Percentiles rank a stretch among this genome's conserved stretches.
Conservation (phyloP, 2,329 filamentous ascomycete species). For the Arthroderma sp. region DNA sequence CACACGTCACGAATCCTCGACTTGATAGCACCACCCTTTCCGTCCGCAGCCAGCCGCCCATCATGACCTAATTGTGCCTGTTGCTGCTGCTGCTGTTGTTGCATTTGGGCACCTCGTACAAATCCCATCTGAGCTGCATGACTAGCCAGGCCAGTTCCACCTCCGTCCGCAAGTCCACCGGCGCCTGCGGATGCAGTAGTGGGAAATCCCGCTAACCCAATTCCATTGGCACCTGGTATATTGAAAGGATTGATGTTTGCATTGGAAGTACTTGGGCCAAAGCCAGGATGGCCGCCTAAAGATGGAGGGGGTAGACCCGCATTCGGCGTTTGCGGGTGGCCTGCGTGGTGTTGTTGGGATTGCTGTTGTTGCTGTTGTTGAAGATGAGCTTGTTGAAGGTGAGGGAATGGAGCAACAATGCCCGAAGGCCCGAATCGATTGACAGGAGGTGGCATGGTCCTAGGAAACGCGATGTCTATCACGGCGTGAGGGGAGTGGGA, state of each 20-base stretch:
- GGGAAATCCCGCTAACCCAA: slow-evolving; percentile 44
- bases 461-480: slow-evolving; percentile 10
- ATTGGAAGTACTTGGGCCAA: slow-evolving; percentile 50
- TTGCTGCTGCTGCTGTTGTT: slow-evolving; percentile 45
- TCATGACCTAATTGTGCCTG: slow-evolving; percentile 32
- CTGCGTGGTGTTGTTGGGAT: slow-evolving; percentile 31
- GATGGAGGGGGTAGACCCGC: slow-evolving; percentile 41
- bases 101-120: slow-evolving; percentile 56
- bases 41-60: slow-evolving; percentile 40
- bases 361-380: slow-evolving; percentile 31
- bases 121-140: slow-evolving; percentile 84
- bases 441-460: slow-evolving; percentile 45
- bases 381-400: slow-evolving; percentile 40
- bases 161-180: slow-evolving; percentile 30
- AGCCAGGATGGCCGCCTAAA: slow-evolving; percentile 55
- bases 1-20: slow-evolving; percentile 90
- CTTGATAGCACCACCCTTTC: slow-evolving; percentile 48
- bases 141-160: slow-evolving; percentile 61
- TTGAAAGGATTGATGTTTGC: slow-evolving; percentile 55
- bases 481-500: slow-evolving; percentile 8
- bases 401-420: slow-evolving; percentile 46
- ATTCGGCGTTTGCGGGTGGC: slow-evolving; percentile 33
- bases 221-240: slow-evolving; percentile 40
- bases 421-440: slow-evolving; percentile 46
- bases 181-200: slow-evolving; percentile 45